Conservation (phyloP, 495 filamentous ascomycete genomes). For the Penicillium pancosmium region DNA sequence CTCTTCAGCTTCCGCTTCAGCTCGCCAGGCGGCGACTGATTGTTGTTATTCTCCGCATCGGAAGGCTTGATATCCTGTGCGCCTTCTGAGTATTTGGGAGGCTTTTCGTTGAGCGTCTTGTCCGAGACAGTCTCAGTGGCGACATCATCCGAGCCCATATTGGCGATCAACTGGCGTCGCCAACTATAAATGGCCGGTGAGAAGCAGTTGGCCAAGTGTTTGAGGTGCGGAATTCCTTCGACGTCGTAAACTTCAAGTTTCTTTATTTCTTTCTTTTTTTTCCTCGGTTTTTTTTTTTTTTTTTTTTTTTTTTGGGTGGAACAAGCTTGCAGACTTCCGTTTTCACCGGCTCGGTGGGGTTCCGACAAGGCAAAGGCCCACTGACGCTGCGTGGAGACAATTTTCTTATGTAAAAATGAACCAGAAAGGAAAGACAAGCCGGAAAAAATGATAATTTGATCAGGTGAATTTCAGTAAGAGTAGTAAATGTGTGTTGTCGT, state of each 20-base stretch:
- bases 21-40: conserved; percentile 20
- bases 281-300: background rate
- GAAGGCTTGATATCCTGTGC: conserved; percentile 28
- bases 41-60: conserved; percentile 28
- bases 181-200: background rate
- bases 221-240: background rate
- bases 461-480: background rate
- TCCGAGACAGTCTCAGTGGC: conserved; percentile 9
- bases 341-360: conserved; percentile 27
- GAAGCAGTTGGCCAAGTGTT: background rate
- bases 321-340: conserved; percentile 22
- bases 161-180: conserved; percentile 1
- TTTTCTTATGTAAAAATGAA: conserved; percentile 29
- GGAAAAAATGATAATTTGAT: background rate
- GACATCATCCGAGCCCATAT: conserved; percentile 23
- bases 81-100: conserved; percentile 14
- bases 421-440: conserved; percentile 17
- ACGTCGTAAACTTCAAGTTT: background rate
- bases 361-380: conserved; percentile 18
- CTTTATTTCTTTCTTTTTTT: conserved; percentile 9
- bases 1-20: conserved; percentile 62
- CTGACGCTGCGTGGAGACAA: conserved; percentile 15
- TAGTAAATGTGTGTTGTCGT: background rate
- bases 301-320: background rate
- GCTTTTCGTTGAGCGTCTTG: conserved; percentile 11